Percentiles rank a stretch among this genome's conserved stretches.
Conservation (phyloP, 345 rosid species). For the Ceriops decandra region DNA sequence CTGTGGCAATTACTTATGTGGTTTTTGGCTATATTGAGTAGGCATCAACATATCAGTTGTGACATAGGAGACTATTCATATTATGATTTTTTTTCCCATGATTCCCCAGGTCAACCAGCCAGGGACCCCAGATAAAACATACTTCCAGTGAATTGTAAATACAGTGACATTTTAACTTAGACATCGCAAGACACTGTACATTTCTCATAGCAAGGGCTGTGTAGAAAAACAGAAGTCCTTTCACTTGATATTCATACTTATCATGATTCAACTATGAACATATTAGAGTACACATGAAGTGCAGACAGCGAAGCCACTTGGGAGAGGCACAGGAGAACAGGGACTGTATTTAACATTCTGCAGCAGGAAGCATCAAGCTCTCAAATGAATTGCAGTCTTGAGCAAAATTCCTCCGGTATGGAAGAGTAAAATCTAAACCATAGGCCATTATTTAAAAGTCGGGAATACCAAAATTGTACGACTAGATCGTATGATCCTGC, state of each 20-base stretch:
- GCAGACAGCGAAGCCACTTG: no score
- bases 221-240: not conserved
- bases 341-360: no score
- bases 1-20: slow-evolving; percentile 11
- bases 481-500: not conserved
- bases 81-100: slow-evolving; percentile 20
- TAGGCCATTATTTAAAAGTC: no score
- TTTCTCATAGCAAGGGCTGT: slow-evolving; percentile 7
- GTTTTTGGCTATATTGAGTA: not conserved
- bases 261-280: no score
- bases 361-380: no score
- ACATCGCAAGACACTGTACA: not conserved
- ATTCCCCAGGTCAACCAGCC: slow-evolving; percentile 12
- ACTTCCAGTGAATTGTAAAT: slow-evolving; percentile 12
- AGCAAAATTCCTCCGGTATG: no score
- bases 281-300: no score
- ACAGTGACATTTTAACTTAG: slow-evolving; percentile 4
- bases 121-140: not conserved
- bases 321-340: no score
- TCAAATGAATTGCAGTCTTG: no score
- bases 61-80: slow-evolving; percentile 16
- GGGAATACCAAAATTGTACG: not conserved
- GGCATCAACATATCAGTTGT: slow-evolving; percentile 21
- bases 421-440: no score
- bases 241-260: not conserved